phyloP scores from a whole-genome alignment of 192 early-diverging fungal genomes.

The Spizellomyces sp. region DNA sequence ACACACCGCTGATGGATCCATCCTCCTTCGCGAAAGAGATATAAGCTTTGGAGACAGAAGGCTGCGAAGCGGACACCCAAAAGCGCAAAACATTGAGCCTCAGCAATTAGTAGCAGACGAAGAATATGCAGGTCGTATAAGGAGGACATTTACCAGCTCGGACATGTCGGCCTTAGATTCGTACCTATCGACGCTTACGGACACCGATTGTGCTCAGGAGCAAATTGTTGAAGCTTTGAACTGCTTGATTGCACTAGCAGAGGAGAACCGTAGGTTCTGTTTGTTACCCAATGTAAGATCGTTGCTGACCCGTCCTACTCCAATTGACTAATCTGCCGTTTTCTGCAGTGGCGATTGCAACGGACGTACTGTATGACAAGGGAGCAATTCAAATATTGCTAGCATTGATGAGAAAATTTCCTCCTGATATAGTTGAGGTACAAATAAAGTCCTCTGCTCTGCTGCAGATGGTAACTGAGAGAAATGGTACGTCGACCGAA shows the following conservation, averaged over 20 bases:
- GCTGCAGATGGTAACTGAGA: slow-evolving; percentile 6
- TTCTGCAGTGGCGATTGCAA: background rate
- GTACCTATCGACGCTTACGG: slow-evolving; percentile 41
- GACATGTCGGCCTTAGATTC: slow-evolving; percentile 36
- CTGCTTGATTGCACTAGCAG: slow-evolving; percentile 30
- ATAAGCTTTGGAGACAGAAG: background rate
- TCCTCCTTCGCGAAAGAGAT: background rate
- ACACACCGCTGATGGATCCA: slow-evolving; percentile 11
- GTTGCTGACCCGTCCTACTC: too few relatives aligned
- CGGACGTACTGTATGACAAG: slow-evolving; percentile 28
- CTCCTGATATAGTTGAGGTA: background rate
- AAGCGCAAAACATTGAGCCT: background rate
- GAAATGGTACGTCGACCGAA: slow-evolving; percentile 9
- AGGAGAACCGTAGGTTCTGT: slow-evolving; percentile 20
- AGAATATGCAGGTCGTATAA: slow-evolving; percentile 3
- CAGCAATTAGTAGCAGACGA: background rate
- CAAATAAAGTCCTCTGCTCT: slow-evolving; percentile 7
- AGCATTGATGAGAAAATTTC: slow-evolving; percentile 14
- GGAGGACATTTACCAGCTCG: slow-evolving; percentile 13
- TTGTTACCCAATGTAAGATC: too few relatives aligned
- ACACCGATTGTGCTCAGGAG: slow-evolving; percentile 37
- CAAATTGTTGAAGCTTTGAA: slow-evolving; percentile 31
- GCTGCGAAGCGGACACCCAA: background rate
- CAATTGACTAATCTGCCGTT: background rate
- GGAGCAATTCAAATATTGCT: slow-evolving; percentile 37